Evolutionary conservation across 805 yeast genomes (phyloP), one percentile per base, ranked within the genome.

Genomic region (Schwanniomyces polymorphus): DNA sequence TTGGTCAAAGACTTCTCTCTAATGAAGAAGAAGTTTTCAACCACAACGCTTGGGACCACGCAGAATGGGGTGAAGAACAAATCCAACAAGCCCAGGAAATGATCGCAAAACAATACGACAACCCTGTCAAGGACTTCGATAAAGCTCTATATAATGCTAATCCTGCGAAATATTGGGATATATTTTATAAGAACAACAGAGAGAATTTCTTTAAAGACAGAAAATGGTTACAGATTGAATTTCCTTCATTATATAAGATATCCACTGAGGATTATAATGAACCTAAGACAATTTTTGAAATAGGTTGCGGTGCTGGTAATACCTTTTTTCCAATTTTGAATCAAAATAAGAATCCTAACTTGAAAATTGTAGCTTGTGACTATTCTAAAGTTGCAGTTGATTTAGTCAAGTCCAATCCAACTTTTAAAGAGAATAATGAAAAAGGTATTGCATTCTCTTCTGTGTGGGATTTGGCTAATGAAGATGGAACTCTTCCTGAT

Each of bases 241-340:
- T 94, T 53, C 99, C 99, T 1, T 71, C 81, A 11, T 68, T 94
- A 29, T 92, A 86, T 60, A 85, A 84, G 50, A 86, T 89, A 5
- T 89, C 96, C 3, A 56, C 56, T 14, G 81, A 82, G 51, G 78
- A 80, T 21, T 86, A 84, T 54, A 76, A 85, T 6, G 86, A 90
- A n/a, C 80, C 85, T 4, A 76, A 78, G 18, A 82, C 85, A 3
- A 85, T 94, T 28, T 76, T 94, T 46, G 99, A 94, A 66, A 86
- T 94, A 41, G 99, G 99, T 3, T 94, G 99, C 70, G 99, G 99
- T 47, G 98, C 97, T 5, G 99, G 99, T 9, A 94, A 94, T 65
- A 94, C 99, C 0, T 80, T 94, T 74, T 94, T 86, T 65, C 99
- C 99, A 4, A 85, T 94, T 17, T 70, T 94, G 48, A 78, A 78